Base-by-base conservation (phyloP, 2,329 filamentous ascomycete genomes). In the Phaeoacremonium minimum region DNA sequence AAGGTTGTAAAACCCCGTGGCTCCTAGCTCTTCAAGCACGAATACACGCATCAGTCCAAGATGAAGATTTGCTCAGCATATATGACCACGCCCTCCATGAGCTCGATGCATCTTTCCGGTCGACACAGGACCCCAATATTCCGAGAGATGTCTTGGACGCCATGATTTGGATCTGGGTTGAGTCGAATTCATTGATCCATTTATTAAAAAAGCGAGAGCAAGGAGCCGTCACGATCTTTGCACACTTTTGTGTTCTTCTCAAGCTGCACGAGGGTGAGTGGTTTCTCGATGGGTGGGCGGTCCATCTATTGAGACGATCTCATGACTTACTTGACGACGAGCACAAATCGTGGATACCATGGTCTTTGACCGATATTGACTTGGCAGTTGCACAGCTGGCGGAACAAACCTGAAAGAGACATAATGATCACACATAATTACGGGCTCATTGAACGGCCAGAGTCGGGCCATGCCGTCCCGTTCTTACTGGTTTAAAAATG, bases 91-190 rank as follows among this genome's bases (percentile, higher is more conserved):
- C 58, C 2, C 49, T 64, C 7, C 45, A 57, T 15, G 53, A 58
- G 29, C 49, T 67, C 6, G 54, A 60, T 15, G 50, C 50, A 31
- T 52, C 54, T 1, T 56, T 61, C 33, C 45, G 47, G 14, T 43
- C 17, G 18, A 37, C 5, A 15, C 36, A 30, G 29, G 37, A 33
- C 42, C 39, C 30, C 13, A 37, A 18, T 26, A 41, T 20, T 11
- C 41, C 40, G 7, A 47, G 56, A 11, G 64, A 68, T 33, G 47
- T 57, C 15, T 49, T 53, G 3, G 64, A 67, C 37, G 49, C 62
- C 2, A 65, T 67, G 36, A 47, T 61, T 5, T 67, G 63, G 63
- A 50, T 64, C 32, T 66, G 60, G 45, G 36, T 43, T 17, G 50
- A 62, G 8, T 49, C 55, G 4, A 52, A 61, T 35, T 56, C 58